Percentiles rank a stretch among this genome's conserved stretches.
These are phyloP conservation scores for Wickerhamomyces xylosicus DNA, from an alignment of 805 yeast genomes.

Conservation along the genomic window DNA sequence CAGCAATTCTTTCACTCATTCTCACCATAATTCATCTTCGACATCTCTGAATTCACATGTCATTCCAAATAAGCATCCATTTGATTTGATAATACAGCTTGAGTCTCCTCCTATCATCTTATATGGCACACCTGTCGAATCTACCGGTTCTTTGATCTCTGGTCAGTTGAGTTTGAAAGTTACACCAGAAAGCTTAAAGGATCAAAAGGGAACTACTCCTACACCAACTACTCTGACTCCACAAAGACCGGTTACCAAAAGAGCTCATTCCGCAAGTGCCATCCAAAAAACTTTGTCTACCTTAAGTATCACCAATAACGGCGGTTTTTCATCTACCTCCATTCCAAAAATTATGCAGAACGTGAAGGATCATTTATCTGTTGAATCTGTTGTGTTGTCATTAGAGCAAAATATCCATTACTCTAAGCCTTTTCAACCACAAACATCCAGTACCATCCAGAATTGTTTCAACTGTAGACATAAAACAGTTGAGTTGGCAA, in stretches of 20 bases:
- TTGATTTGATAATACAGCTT: constrained; percentile 45
- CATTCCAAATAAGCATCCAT: constrained; percentile 21
- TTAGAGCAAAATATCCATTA: constrained; percentile 64
- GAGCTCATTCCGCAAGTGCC: constrained; percentile 10
- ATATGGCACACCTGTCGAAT: constrained; percentile 69
- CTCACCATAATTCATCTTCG: background rate
- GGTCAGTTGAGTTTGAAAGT: constrained; percentile 64
- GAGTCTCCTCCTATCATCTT: constrained; percentile 90
- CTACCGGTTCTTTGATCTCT: constrained; percentile 77
- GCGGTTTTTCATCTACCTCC: background rate
- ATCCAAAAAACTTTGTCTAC: constrained; percentile 17
- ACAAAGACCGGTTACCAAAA: constrained; percentile 12
- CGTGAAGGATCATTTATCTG: constrained; percentile 32
- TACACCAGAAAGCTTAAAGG: constrained; percentile 17
- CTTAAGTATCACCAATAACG: constrained; percentile 9
- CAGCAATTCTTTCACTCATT: background rate
- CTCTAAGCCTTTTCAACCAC: constrained; percentile 56
- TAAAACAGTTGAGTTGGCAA: constrained; percentile 53
- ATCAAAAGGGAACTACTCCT: background rate
- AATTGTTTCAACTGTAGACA: constrained; percentile 50
- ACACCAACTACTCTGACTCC: constrained; percentile 6
- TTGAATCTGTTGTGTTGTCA: constrained; percentile 50
- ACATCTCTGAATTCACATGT: constrained; percentile 13
- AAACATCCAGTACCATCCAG: constrained; percentile 31
- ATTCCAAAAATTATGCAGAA: constrained; percentile 10